These are phyloP conservation scores for Epichloe uncinata DNA, from an alignment of 2,329 filamentous ascomycete species.

Conservation along the genomic window DNA sequence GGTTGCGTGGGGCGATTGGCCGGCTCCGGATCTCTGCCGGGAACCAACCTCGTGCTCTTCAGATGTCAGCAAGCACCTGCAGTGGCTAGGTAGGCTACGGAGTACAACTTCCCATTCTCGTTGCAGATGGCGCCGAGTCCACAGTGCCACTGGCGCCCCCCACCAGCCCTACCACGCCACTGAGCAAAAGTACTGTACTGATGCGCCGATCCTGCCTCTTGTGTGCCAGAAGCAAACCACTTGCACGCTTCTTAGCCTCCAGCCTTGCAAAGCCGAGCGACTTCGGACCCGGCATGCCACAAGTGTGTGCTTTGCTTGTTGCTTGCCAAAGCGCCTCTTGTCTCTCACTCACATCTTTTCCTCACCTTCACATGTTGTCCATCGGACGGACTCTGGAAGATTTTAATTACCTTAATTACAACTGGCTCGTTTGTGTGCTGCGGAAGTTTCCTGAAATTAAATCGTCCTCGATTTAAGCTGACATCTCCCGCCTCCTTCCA, in stretches of 20 bases:
- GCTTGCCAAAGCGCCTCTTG: background rate
- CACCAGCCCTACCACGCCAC: background rate
- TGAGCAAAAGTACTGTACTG: background rate
- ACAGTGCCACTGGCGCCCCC: slow-evolving; percentile 1
- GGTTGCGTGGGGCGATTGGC: slow-evolving; percentile 1
- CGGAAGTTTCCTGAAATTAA: background rate
- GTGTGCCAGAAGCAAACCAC: background rate
- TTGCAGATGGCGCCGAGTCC: background rate
- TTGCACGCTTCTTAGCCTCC: background rate
- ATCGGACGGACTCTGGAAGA: too few relatives aligned
- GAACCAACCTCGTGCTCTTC: too few relatives aligned
- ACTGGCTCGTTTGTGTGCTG: background rate
- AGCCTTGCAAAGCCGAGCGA: background rate
- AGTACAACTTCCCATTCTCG: background rate
- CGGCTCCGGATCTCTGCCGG: slow-evolving; percentile 5
- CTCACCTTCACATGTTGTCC: too few relatives aligned
- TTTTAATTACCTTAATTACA: too few relatives aligned
- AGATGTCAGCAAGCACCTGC: too few relatives aligned
- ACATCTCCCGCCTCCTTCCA: background rate
- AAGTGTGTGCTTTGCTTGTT: background rate
- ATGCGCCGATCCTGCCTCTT: background rate
- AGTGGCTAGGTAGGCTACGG: background rate
- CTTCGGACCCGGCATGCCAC: background rate
- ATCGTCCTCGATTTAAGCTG: background rate
- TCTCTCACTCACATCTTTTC: background rate